Percentiles rank a stretch among this genome's conserved stretches.
Evolutionary conservation across 2,329 filamentous ascomycete genomes (phyloP).

Genomic region (Sphaerulina vaccinii): DNA sequence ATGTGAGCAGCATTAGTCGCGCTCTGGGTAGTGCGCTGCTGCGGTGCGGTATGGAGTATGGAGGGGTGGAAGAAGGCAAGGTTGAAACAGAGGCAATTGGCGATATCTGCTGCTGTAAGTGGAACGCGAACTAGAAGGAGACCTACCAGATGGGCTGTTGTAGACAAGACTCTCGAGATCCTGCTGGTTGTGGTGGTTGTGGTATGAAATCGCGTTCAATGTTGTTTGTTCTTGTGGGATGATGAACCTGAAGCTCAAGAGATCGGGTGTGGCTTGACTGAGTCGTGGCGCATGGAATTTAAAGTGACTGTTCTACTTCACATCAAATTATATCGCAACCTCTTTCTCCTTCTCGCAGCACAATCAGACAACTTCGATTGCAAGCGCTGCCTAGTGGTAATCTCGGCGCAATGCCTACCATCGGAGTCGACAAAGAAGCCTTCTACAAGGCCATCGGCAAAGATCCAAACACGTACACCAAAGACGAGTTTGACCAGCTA

Average conservation of each 20-base stretch:
- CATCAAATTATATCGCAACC: too few relatives aligned
- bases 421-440: slow-evolving; percentile 91
- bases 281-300: too few relatives aligned
- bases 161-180: not conserved
- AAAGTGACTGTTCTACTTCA: too few relatives aligned
- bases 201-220: not conserved
- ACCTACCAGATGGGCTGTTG: not conserved
- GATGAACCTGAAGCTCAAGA: not conserved
- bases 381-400: slow-evolving; percentile 16
- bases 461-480: slow-evolving; percentile 67
- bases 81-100: not conserved
- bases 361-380: too few relatives aligned
- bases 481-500: slow-evolving; percentile 91
- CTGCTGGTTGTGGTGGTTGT: not conserved
- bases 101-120: not conserved
- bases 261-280: too few relatives aligned
- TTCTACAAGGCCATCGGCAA: slow-evolving; percentile 90
- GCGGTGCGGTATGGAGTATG: not conserved
- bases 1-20: not conserved
- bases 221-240: not conserved
- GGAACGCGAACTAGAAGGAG: not conserved
- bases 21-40: not conserved
- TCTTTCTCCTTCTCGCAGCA: not conserved
- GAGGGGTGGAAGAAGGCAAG: not conserved
- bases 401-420: slow-evolving; percentile 80